Evolutionary conservation across 176 grass and related monocot species (phyloP).

Genomic region (Leersia perrieri): DNA sequence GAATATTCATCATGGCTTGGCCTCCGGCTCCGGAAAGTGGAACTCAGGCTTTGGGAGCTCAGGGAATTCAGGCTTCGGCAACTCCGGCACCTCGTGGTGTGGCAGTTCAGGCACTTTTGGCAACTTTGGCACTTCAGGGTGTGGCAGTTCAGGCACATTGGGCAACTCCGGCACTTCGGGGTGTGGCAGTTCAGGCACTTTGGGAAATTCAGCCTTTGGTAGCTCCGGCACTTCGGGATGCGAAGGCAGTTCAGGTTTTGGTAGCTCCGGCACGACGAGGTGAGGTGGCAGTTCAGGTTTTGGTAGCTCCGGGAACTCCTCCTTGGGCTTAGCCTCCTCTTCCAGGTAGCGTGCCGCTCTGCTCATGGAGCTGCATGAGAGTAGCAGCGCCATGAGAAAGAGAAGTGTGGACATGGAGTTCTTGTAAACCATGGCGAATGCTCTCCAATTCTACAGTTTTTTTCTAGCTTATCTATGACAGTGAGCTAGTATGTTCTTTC

Average conservation of each 20-base stretch:
- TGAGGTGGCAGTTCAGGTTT: background rate
- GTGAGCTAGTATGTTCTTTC: background rate
- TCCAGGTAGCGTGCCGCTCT: background rate
- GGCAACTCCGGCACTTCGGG: background rate
- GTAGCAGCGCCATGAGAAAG: background rate
- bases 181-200: background rate
- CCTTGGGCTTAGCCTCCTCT: background rate
- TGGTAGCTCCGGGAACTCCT: background rate
- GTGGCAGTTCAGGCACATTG: background rate
- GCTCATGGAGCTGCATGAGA: background rate
- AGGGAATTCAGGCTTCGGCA: background rate
- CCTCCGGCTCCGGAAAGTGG: slow-evolving; percentile 20
- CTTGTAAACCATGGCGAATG: background rate
- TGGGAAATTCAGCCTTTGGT: too few species aligned
- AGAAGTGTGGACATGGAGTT: background rate
- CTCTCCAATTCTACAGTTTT: too few species aligned
- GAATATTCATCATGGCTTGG: slow-evolving; percentile 21
- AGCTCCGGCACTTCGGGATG: background rate
- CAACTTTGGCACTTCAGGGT: background rate
- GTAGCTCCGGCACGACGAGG: background rate
- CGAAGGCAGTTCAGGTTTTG: background rate
- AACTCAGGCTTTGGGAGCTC: background rate
- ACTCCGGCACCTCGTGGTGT: background rate
- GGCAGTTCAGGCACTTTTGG: background rate
- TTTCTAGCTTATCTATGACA: background rate